phyloP scores from a whole-genome alignment of 257 asterid species.

The Solanum pimpinellifolium region DNA sequence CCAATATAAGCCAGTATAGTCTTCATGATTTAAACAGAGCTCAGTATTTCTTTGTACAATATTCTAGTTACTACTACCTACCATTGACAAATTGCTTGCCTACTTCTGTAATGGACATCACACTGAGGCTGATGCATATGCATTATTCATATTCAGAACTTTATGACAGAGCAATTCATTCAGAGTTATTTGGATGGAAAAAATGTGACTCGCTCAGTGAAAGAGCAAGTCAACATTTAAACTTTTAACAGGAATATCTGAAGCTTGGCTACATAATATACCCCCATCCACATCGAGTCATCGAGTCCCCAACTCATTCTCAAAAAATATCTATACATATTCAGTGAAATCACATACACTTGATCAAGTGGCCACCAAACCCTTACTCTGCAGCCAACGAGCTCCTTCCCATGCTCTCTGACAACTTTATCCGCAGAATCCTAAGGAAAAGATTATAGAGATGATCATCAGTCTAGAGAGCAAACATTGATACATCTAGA shows the following conservation, averaged over 20 bases:
- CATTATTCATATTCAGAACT: neutral
- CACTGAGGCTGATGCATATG: neutral
- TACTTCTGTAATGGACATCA: neutral
- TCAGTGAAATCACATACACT: constrained; percentile 12
- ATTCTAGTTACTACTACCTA: neutral
- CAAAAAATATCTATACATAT: neutral
- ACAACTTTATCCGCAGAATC: neutral
- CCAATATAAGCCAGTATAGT: neutral
- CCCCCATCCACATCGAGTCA: neutral
- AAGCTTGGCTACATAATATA: neutral
- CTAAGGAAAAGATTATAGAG: constrained; percentile 2
- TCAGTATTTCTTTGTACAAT: neutral
- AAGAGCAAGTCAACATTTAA: neutral
- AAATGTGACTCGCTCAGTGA: neutral
- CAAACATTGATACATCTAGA: neutral
- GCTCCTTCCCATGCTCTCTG: constrained; percentile 2
- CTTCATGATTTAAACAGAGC: neutral
- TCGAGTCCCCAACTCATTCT: neutral
- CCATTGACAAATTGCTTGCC: neutral
- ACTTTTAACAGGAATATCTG: neutral
- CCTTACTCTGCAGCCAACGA: constrained; percentile 20
- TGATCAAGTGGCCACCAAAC: constrained; percentile 32
- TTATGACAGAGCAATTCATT: neutral
- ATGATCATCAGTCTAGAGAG: neutral
- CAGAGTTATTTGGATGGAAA: neutral